Evolutionary conservation across 129 eudicot genomes (phyloP), one percentile per base, ranked within the genome.

Genomic region (Logfia minima): DNA sequence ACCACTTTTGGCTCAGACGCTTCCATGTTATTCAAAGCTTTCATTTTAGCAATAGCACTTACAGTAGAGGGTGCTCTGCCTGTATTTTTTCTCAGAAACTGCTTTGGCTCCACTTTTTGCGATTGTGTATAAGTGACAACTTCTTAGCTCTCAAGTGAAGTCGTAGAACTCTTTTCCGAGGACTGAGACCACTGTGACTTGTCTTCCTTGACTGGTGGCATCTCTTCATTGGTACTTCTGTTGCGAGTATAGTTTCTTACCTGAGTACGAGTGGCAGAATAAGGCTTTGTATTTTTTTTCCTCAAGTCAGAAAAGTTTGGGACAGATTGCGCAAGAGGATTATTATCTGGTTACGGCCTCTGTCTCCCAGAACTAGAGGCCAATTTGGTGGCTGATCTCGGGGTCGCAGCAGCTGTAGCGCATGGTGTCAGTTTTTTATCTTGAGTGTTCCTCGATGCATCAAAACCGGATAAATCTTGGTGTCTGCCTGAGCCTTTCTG

Each of bases 231-330:
- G 14, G 73, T 81, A 80, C 90, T 87, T 83, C 85, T 90, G 81
- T 86, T 90, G 78, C 90, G 96, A 65, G 86, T 10, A 78, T 88
- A 83, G 83, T 81, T 93, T 83, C 97, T 85, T 43, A 65, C 61
- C 75, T 88, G 98, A 55, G 87, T 74, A 58, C 97, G 91, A 51
- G 78, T 70, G 76, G 85, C 86, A 62, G 90, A 81, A 73, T 70
- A 88, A 34, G 96, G 97, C 59, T 90, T 90, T 7, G 97, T 84
- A 68, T 85, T 84, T 61, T 93, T 95, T 79, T 90, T 90, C 70
- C 97, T 80, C 41, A 90, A 51, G 70, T 90, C 98, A 60, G 96
- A 87, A 71, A 93, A 88, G 77, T 88, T 93, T 66, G 97, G 98
- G 82, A 93, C 92, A 0, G 97, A 93, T 52, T 87, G 98, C 1